phyloP scores from a whole-genome alignment of 441 rosid genomes.

The Geranium incanum region DNA sequence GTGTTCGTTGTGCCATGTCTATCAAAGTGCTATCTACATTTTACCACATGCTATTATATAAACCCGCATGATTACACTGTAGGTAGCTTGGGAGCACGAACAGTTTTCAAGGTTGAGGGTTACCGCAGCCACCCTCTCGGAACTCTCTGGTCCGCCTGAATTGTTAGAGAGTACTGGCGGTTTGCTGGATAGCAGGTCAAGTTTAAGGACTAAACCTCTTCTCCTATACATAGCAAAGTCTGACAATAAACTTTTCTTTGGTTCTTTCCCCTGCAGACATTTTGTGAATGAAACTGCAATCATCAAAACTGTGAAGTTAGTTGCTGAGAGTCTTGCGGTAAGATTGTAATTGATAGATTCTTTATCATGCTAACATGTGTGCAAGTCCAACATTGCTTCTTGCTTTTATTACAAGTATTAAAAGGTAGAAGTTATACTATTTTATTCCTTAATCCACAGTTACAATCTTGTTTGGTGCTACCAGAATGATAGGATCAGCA shows the following conservation, averaged over 20 bases:
- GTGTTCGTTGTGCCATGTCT: not conserved
- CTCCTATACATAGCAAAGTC: conserved; percentile 9
- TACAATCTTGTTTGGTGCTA: not conserved
- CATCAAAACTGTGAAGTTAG: conserved; percentile 64
- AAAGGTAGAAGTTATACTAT: not conserved
- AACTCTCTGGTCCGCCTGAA: conserved; percentile 67
- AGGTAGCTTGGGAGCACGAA: conserved; percentile 99
- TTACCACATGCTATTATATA: not conserved
- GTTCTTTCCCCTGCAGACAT: conserved; percentile 35
- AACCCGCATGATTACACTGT: conserved; percentile 19
- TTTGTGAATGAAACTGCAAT: conserved; percentile 60
- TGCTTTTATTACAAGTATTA: not conserved
- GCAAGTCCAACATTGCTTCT: not conserved
- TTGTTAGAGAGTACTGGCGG: conserved; percentile 69
- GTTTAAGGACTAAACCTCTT: conserved; percentile 19
- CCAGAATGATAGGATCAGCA: not conserved
- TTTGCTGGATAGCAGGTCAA: conserved; percentile 67
- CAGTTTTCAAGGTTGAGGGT: conserved; percentile 89
- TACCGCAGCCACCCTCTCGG: conserved; percentile 89
- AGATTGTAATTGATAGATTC: conserved; percentile 13
- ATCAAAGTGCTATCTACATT: not conserved
- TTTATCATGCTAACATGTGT: not conserved
- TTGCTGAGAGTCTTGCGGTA: conserved; percentile 95
- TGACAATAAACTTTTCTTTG: conserved; percentile 20
- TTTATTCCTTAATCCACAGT: not conserved